Conservation (phyloP, 2,329 filamentous ascomycete species). For the Podosphaera fusca region DNA sequence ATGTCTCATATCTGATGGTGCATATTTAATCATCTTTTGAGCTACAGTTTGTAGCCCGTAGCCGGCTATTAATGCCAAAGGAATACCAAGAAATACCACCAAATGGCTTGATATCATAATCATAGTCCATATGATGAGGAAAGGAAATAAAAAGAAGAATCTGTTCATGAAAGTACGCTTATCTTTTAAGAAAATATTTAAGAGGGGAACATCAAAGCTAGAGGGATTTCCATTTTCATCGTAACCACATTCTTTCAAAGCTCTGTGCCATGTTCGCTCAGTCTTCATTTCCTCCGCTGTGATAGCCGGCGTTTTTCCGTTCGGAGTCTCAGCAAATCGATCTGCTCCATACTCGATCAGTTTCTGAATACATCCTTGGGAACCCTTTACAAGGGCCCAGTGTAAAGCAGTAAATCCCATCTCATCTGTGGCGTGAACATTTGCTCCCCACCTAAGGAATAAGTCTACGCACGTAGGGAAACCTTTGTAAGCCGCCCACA, state of each 20-base stretch:
- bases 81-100: constrained; percentile 54
- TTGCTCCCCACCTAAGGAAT: constrained; percentile 84
- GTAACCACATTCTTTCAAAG: constrained; percentile 66
- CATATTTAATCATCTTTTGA: constrained; percentile 56
- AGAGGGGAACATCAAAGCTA: constrained; percentile 44
- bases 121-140: constrained; percentile 47
- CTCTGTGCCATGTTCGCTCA: constrained; percentile 54
- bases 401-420: constrained; percentile 86
- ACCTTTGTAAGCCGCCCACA: constrained; percentile 99
- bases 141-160: constrained; percentile 80
- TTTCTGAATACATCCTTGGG: constrained; percentile 71
- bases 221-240: constrained; percentile 53
- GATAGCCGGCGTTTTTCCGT: constrained; percentile 71
- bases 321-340: constrained; percentile 68
- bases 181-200: constrained; percentile 53
- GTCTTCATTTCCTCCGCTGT: constrained; percentile 87
- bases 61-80: constrained; percentile 39
- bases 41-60: constrained; percentile 58
- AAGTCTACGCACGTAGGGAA: constrained; percentile 80
- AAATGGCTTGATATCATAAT: constrained; percentile 51
- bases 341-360: constrained; percentile 89
- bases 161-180: constrained; percentile 55
- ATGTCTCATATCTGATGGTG: constrained; percentile 67
- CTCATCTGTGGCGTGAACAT: constrained; percentile 74
- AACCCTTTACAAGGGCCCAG: constrained; percentile 91